These are phyloP conservation scores for Amoeboradix gromovi DNA, from an alignment of 371 early-diverging fungal species.

Conservation along the genomic window DNA sequence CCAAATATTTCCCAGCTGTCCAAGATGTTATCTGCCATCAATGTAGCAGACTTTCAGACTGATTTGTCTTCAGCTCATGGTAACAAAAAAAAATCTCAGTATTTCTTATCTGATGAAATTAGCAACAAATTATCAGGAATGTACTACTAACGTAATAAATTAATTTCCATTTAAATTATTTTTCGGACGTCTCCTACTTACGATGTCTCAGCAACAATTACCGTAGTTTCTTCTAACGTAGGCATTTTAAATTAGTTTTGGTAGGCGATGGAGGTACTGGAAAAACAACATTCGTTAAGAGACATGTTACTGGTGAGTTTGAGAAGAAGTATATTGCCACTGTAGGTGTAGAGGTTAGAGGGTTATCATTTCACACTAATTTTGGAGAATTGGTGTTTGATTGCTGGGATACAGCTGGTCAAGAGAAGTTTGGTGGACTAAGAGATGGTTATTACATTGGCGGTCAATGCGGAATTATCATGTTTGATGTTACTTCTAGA, in stretches of 20 bases:
- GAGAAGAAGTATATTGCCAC: slow-evolving; percentile 99
- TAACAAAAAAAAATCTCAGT: no score
- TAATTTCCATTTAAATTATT: no score
- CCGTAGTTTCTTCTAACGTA: not conserved
- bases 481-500: slow-evolving; percentile 98
- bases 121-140: no score
- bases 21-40: no score
- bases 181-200: no score
- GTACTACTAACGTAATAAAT: no score
- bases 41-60: no score
- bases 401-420: slow-evolving; percentile 94
- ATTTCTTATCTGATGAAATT: no score
- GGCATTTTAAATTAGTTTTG: slow-evolving; percentile 15
- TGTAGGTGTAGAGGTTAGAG: slow-evolving; percentile 96
- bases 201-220: no score
- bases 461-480: slow-evolving; percentile 98
- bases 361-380: slow-evolving; percentile 88
- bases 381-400: slow-evolving; percentile 71
- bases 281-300: slow-evolving; percentile 99
- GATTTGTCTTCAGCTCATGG: no score
- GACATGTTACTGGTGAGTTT: slow-evolving; percentile 97
- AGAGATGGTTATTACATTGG: slow-evolving; percentile 99
- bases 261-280: slow-evolving; percentile 99
- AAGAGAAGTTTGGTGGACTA: slow-evolving; percentile 99
- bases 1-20: no score